Base-by-base conservation (phyloP, 2,329 filamentous ascomycete species). In the Pyrenophora graminea region DNA sequence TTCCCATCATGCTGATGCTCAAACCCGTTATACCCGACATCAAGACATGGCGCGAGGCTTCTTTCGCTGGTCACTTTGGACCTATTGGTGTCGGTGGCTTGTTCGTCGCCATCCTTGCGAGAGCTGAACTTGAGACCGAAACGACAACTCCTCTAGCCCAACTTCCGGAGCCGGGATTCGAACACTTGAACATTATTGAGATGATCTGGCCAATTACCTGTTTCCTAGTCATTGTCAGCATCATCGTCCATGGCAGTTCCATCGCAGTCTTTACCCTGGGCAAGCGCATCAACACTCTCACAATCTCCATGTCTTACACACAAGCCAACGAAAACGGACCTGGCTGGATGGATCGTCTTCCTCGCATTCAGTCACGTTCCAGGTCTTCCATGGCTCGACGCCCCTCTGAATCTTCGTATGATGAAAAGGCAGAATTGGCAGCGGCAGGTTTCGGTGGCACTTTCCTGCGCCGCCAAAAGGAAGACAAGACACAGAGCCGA, bases 61-160 rank as follows among this genome's bases (percentile, higher is more conserved):
- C 97, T 1, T 99, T 99, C 70, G 94, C 94, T 13, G 94, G 94
- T 1, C 94, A 99, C 72, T 99, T 99, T 68, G 94, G 94, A 6
- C 94, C 94, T 23, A 97, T 99, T 62, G 94, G 94, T 45, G 94
- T 99, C 45, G 94, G 94, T 53, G 94, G 93, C 56, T 92, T 99
- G 51, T 99, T 99, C 61, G 88, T 96, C 40, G 91, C 91, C 17
- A 96, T 99, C 52, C 80, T 99, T 40, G 91, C 94, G 15, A 83
- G 93, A 67, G 92, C 91, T n/a, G 94, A 99, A 71, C 75, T 99
- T 15, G 91, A 97, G 70, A 85, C 83, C 2, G 84, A 85, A 15
- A 78, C 81, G 7, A 88, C 91, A 0, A 89, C 94, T 6, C 94
- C 94, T 0, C 75, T 91, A 2, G 77, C 85, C 3, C 76, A 80